Percentiles rank a stretch among this genome's conserved stretches.
phyloP scores from a whole-genome alignment of 2,329 filamentous ascomycete species.

The Thielaviopsis cerberus region DNA sequence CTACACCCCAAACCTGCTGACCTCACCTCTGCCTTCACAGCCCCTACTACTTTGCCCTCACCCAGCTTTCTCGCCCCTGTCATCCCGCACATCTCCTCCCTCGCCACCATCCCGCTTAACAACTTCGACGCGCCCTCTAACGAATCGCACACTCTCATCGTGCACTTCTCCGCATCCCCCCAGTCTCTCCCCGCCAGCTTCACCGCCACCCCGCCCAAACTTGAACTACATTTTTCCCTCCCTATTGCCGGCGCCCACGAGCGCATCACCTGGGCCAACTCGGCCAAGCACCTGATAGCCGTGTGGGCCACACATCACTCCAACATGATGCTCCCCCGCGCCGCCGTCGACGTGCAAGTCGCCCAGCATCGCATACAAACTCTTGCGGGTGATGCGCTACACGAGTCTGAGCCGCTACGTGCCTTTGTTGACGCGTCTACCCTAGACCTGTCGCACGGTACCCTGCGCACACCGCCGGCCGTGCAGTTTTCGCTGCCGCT shows the following conservation, averaged over 20 bases:
- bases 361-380: constrained; percentile 18
- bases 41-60: background rate
- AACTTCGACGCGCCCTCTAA: background rate
- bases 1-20: constrained; percentile 20
- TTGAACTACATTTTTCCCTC: constrained; percentile 12
- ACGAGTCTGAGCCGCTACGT: constrained; percentile 15
- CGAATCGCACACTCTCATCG: constrained; percentile 2
- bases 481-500: constrained; percentile 28
- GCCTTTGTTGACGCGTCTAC: constrained; percentile 27
- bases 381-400: background rate
- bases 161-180: constrained; percentile 7
- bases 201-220: constrained; percentile 9
- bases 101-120: constrained; percentile 22
- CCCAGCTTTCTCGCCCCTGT: constrained; percentile 23
- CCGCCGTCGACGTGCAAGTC: constrained; percentile 25
- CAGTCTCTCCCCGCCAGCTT: constrained; percentile 12
- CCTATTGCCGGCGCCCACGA: constrained; percentile 11
- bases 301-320: constrained; percentile 21
- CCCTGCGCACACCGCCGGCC: constrained; percentile 23
- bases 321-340: constrained; percentile 24
- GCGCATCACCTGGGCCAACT: constrained; percentile 13
- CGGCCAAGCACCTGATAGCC: constrained; percentile 20
- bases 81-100: constrained; percentile 28
- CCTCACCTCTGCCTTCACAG: background rate
- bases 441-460: constrained; percentile 26